These are phyloP conservation scores for Talaromyces sp. DNA, from an alignment of 2,329 filamentous ascomycete genomes.

Conservation along the genomic window DNA sequence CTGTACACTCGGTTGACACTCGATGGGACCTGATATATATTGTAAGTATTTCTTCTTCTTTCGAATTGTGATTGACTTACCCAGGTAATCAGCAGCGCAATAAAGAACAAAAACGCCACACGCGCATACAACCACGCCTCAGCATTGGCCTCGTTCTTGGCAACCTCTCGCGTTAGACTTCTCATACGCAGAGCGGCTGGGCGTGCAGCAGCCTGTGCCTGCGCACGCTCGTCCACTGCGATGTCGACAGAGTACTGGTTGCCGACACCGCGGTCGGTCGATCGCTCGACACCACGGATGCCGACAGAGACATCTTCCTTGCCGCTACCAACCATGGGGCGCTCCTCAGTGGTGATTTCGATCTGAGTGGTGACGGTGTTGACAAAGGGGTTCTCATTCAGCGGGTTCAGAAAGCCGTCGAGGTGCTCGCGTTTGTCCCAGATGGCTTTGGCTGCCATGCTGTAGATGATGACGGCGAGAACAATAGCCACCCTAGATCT, in stretches of 20 bases:
- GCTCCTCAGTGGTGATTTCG: constrained; percentile 13
- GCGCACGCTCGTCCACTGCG: constrained; percentile 39
- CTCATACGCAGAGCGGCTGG: constrained; percentile 23
- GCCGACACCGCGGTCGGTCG: not conserved
- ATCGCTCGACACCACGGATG: not conserved
- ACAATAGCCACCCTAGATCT: constrained; percentile 37
- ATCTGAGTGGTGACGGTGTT: constrained; percentile 12
- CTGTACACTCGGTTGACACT: constrained; percentile 70
- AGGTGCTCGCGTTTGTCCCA: constrained; percentile 13
- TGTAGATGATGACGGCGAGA: constrained; percentile 11
- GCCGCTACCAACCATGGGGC: constrained; percentile 12
- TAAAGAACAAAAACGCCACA: constrained; percentile 25
- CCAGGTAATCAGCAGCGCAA: constrained; percentile 32
- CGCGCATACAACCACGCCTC: constrained; percentile 27
- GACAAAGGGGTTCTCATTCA: constrained; percentile 13
- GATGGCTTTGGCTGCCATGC: constrained; percentile 11
- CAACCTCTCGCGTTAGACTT: constrained; percentile 8
- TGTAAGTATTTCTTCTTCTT: not conserved
- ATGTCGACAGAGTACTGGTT: constrained; percentile 11
- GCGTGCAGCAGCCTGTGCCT: constrained; percentile 26
- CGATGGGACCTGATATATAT: constrained; percentile 50
- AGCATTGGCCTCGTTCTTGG: constrained; percentile 24
- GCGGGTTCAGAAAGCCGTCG: constrained; percentile 14
- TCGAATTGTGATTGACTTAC: constrained; percentile 11
- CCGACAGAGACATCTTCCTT: not conserved